Evolutionary conservation across 106 monocot species (phyloP).

Genomic region (Dendrobium chrysotoxum): DNA sequence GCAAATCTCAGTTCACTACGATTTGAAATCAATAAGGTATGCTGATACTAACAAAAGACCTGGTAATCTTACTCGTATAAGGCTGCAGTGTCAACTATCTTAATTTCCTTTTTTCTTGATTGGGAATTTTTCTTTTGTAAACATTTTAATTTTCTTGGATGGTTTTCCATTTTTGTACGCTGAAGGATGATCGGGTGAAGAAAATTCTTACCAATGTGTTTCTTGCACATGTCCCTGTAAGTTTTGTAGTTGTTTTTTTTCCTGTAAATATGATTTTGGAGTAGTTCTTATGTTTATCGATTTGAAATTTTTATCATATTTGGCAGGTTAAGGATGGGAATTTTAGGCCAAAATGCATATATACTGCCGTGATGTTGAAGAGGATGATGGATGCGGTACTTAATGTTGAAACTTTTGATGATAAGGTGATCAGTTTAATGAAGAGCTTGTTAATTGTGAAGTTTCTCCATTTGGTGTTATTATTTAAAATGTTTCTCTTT

Average conservation of each 20-base stretch:
- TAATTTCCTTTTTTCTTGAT: neutral
- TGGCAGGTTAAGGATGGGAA: conserved; percentile 49
- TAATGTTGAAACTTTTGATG: conserved; percentile 85
- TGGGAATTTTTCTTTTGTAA: neutral
- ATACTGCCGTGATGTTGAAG: conserved; percentile 91
- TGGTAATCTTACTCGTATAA: neutral
- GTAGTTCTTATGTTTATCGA: neutral
- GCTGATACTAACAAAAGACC: neutral
- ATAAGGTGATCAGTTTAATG: conserved; percentile 41
- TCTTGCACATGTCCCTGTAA: conserved; percentile 94
- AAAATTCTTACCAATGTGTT: conserved; percentile 78
- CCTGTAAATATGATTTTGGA: neutral
- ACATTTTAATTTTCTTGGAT: neutral
- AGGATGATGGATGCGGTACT: conserved; percentile 96
- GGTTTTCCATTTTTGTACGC: conserved; percentile 6
- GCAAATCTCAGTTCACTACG: conserved; percentile 19
- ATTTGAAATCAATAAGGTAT: conserved; percentile 37
- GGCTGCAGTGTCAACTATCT: neutral
- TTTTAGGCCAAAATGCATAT: conserved; percentile 82
- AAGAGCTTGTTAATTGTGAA: neutral
- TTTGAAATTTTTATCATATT: conserved; percentile 3
- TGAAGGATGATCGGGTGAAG: conserved; percentile 60
- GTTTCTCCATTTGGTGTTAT: neutral
- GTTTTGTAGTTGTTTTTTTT: conserved; percentile 4
- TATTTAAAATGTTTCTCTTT: neutral